Base-by-base conservation (phyloP, 2,329 filamentous ascomycete genomes). In the Cadophora sp. region DNA sequence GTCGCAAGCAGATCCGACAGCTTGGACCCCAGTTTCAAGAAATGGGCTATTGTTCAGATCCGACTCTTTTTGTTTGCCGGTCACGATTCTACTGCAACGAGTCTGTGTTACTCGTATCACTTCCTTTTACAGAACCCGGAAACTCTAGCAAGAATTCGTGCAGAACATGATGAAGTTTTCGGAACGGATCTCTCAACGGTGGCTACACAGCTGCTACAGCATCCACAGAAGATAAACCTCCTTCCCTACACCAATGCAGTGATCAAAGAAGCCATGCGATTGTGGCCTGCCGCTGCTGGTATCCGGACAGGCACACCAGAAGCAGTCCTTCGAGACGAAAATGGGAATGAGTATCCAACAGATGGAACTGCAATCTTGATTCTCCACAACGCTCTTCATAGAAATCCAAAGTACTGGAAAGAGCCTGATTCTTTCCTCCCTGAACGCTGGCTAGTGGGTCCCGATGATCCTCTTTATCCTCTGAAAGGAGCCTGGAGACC, bases 401-500 rank as follows among this genome's bases (percentile, higher is more conserved):
- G 79, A 16, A 79, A 80, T 68, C 75, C 79, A 2, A 70, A 68
- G 3, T 78, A 79, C 70, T 87, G 81, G 81, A 75, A 76, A 1
- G 76, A 80, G 2, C 78, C 83, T 0, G 73, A 78, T n/a, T 75
- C 78, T 14, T 86, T 84, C 72, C 66, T 84, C 3, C 84, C 81
- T 0, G 83, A 85, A 53, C 81, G 84, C 7, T 86, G 78, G 75
- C 74, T 82, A 43, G 76, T 76, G 4, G 75, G 71, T 11, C 75
- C 75, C 0, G 77, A 72, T 18, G 72, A 81, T 76, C 77, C 41
- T 68, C 75, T 56, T 80, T 82, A 71, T 65, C 72, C 69, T 2
- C 30, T 62, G 4, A 69, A 70, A 58, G 68, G 82, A 47, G 86
- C 84, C 2, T 89, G 81, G 81, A 80, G 85, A n/a, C 80, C 83